These are phyloP conservation scores for Bisporella sp. DNA, from an alignment of 2,329 filamentous ascomycete genomes.

Conservation along the genomic window DNA sequence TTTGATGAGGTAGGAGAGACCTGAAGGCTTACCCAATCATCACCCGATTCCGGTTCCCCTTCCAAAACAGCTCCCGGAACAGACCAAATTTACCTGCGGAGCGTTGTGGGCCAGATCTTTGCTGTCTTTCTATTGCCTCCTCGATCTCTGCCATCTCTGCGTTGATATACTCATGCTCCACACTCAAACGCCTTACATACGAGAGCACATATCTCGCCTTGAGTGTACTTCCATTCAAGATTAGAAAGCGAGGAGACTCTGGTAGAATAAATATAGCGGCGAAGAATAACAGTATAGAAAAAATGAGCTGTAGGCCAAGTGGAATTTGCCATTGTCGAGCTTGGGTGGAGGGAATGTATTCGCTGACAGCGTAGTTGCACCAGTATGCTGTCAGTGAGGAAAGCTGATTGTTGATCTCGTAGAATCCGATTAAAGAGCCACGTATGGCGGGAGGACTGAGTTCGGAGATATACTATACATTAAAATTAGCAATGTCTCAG, in stretches of 20 bases:
- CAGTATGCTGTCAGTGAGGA: constrained; percentile 35
- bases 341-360: constrained; percentile 24
- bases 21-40: constrained; percentile 30
- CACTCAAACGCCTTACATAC: constrained; percentile 9
- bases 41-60: constrained; percentile 62
- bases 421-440: constrained; percentile 33
- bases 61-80: constrained; percentile 27
- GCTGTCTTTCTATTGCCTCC: constrained; percentile 12
- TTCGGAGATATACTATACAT: constrained; percentile 35
- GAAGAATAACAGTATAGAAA: constrained; percentile 24
- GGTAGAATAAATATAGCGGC: constrained; percentile 19
- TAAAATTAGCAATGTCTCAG: constrained; percentile 15
- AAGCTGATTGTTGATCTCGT: constrained; percentile 35
- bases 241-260: constrained; percentile 26
- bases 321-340: constrained; percentile 33
- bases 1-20: too few relatives aligned
- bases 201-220: constrained; percentile 11
- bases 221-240: constrained; percentile 1
- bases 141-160: constrained; percentile 15
- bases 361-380: constrained; percentile 35
- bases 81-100: not conserved
- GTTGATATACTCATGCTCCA: constrained; percentile 11
- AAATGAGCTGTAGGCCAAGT: constrained; percentile 35
- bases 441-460: constrained; percentile 34
- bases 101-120: not conserved